Evolutionary conservation across 1,284 basidiomycete species (phyloP).

Genomic region (Pisolithus thermaeus): DNA sequence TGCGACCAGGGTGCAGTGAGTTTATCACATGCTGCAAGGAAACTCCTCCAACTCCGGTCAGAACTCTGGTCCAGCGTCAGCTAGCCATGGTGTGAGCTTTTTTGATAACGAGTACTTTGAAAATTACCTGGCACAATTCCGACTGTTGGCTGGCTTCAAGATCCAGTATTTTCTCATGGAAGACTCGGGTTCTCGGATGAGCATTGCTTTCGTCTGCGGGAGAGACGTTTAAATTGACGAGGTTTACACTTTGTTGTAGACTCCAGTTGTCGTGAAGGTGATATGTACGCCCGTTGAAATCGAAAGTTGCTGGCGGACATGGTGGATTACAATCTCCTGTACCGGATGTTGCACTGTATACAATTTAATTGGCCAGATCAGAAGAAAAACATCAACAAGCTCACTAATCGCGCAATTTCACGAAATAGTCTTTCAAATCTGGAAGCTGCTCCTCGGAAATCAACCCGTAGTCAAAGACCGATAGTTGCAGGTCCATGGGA

Average conservation of each 20-base stretch:
- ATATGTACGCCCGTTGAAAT: slow-evolving; percentile 37
- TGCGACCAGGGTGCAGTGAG: slow-evolving; percentile 30
- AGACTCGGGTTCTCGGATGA: slow-evolving; percentile 16
- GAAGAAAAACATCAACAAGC: slow-evolving; percentile 33
- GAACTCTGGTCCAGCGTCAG: slow-evolving; percentile 37
- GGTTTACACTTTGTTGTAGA: slow-evolving; percentile 43
- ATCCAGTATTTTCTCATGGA: slow-evolving; percentile 46
- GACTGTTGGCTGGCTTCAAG: slow-evolving; percentile 50
- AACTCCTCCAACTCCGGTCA: slow-evolving; percentile 44
- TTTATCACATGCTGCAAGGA: slow-evolving; percentile 49
- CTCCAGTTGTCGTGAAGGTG: slow-evolving; percentile 45
- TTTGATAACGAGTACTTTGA: neutral
- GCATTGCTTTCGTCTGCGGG: neutral
- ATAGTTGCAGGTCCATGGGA: slow-evolving; percentile 45
- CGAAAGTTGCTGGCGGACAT: slow-evolving; percentile 47
- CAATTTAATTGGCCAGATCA: slow-evolving; percentile 1
- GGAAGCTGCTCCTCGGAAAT: slow-evolving; percentile 35
- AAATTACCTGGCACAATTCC: slow-evolving; percentile 49
- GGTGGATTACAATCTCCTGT: slow-evolving; percentile 34
- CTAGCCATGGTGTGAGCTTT: slow-evolving; percentile 29
- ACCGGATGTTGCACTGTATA: slow-evolving; percentile 29
- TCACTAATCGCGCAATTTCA: slow-evolving; percentile 26
- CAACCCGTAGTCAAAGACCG: slow-evolving; percentile 31
- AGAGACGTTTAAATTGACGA: slow-evolving; percentile 10
- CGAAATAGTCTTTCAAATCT: slow-evolving; percentile 39